phyloP scores from a whole-genome alignment of 2,329 filamentous ascomycete genomes.

The Paraconiothyrium brasiliense region DNA sequence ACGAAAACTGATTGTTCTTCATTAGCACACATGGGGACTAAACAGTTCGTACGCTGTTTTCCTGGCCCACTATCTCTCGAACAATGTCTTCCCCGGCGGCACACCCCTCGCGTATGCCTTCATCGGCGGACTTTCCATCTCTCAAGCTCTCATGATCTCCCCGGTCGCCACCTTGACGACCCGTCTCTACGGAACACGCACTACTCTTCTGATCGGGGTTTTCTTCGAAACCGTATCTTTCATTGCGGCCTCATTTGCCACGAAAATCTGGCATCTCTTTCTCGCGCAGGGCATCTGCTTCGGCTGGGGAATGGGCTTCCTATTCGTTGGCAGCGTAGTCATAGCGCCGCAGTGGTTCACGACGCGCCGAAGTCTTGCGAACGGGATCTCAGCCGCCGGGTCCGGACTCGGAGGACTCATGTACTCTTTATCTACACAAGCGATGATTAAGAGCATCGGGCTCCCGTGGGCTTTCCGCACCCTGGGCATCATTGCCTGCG shows the following conservation, averaged over 20 bases:
- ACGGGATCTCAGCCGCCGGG: conserved; percentile 73
- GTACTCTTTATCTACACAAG: conserved; percentile 73
- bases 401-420: conserved; percentile 77
- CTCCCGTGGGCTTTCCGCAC: conserved; percentile 74
- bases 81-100: conserved; percentile 69
- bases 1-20: conserved; percentile 19
- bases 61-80: conserved; percentile 74
- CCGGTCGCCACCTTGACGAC: conserved; percentile 72
- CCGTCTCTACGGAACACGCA: conserved; percentile 69
- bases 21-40: conserved; percentile 76
- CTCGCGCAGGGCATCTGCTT: conserved; percentile 79
- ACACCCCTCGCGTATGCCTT: conserved; percentile 77
- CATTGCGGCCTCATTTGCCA: conserved; percentile 75
- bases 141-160: conserved; percentile 72
- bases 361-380: conserved; percentile 73
- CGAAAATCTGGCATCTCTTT: conserved; percentile 77
- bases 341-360: conserved; percentile 80
- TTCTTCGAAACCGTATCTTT: conserved; percentile 71
- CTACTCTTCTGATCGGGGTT: conserved; percentile 71
- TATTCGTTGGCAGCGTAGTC: conserved; percentile 74
- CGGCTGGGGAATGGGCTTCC: conserved; percentile 79
- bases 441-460: conserved; percentile 72
- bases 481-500: conserved; percentile 69
- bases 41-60: conserved; percentile 78
- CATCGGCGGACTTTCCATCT: conserved; percentile 76